These are phyloP conservation scores for Pseudogymnoascus sp. DNA, from an alignment of 2,329 filamentous ascomycete genomes.

Conservation along the genomic window DNA sequence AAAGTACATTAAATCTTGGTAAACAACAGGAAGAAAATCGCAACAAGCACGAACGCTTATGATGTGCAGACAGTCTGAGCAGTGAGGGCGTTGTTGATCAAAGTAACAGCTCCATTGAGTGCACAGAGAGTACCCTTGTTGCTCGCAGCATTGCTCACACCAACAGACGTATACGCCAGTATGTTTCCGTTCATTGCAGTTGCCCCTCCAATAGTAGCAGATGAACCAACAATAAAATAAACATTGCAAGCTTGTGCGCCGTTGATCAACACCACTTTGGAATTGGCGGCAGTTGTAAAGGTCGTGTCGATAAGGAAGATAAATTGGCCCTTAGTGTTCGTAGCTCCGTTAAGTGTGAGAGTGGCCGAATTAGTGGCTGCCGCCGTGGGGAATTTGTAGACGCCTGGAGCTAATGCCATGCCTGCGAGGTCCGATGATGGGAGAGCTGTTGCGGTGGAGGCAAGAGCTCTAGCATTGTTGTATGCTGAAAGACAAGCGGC, in stretches of 20 bases:
- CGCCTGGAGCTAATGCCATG: constrained; percentile 7
- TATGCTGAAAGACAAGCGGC: constrained; percentile 13
- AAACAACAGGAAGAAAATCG: not conserved
- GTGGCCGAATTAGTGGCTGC: not conserved
- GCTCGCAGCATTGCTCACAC: not conserved
- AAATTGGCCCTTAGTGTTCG: constrained; percentile 15
- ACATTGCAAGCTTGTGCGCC: constrained; percentile 19
- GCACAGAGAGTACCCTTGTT: constrained; percentile 11
- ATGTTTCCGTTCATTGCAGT: constrained; percentile 10
- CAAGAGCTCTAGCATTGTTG: constrained; percentile 8
- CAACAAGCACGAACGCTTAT: not conserved
- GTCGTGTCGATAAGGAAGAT: constrained; percentile 16
- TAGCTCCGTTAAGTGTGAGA: constrained; percentile 14
- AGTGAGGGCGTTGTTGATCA: constrained; percentile 10
- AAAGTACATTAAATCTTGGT: not conserved
- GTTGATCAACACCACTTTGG: constrained; percentile 13
- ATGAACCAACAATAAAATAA: constrained; percentile 16
- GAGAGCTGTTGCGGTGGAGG: constrained; percentile 4
- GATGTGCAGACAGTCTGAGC: constrained; percentile 1
- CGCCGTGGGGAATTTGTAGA: constrained; percentile 11
- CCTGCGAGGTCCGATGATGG: constrained; percentile 10
- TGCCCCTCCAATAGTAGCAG: constrained; percentile 11
- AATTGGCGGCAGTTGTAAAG: constrained; percentile 10
- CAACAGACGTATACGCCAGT: constrained; percentile 10
- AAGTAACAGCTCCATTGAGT: constrained; percentile 11